phyloP scores from a whole-genome alignment of 306 rosid species.

The Begonia fuchsioides region DNA sequence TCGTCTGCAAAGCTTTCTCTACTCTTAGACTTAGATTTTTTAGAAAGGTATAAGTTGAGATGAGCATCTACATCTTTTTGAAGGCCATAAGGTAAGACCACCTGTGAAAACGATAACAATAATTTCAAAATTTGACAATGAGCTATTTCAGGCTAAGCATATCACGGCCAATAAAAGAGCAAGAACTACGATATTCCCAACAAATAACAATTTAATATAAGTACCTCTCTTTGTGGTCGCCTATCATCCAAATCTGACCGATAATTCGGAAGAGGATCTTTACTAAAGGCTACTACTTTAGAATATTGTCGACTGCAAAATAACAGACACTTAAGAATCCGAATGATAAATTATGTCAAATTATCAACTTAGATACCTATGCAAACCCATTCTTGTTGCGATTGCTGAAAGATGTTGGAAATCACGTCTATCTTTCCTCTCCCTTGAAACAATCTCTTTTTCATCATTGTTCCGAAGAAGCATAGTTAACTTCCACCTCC shows the following conservation, averaged over 20 bases:
- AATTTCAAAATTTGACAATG: neutral
- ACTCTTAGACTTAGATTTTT: conserved; percentile 29
- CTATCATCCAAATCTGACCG: conserved; percentile 79
- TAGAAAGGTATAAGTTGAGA: conserved; percentile 55
- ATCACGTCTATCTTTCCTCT: conserved; percentile 87
- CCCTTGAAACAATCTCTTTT: conserved; percentile 66
- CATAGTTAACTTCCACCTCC: conserved; percentile 93
- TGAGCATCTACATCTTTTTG: conserved; percentile 59
- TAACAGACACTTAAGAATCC: conserved; percentile 4
- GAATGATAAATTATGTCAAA: neutral
- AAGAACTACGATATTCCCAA: no score
- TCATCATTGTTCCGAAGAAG: conserved; percentile 55
- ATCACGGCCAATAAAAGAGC: no score
- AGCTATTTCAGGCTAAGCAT: no score
- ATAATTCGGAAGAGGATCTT: conserved; percentile 77
- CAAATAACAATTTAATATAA: conserved; percentile 10
- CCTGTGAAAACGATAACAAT: conserved; percentile 24
- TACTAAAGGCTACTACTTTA: conserved; percentile 68
- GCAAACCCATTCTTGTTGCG: conserved; percentile 73
- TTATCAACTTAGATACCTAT: conserved; percentile 29
- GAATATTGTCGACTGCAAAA: conserved; percentile 77
- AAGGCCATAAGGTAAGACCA: conserved; percentile 56
- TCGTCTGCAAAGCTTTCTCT: conserved; percentile 19
- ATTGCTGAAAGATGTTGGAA: conserved; percentile 61
- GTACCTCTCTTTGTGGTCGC: conserved; percentile 96